phyloP scores from a whole-genome alignment of 2,329 filamentous ascomycete species.

The Herpotrichia juniperi region DNA sequence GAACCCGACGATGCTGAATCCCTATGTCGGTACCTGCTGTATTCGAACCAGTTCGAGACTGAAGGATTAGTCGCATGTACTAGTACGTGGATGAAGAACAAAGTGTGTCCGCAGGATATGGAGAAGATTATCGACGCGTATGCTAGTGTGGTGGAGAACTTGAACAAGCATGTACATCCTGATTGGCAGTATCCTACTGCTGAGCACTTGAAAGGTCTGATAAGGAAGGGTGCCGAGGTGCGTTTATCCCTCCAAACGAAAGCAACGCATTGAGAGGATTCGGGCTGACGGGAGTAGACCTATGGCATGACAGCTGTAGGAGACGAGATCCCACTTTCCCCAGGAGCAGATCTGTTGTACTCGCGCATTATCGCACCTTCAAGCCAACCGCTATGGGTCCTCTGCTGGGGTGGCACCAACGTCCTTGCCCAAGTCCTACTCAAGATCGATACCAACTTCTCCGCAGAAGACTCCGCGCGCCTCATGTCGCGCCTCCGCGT shows the following conservation, averaged over 20 bases:
- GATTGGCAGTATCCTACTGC: slow-evolving; percentile 38
- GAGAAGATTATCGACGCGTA: slow-evolving; percentile 44
- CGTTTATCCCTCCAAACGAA: neutral
- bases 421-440: slow-evolving; percentile 58
- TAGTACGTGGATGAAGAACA: slow-evolving; percentile 48
- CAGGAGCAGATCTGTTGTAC: slow-evolving; percentile 54
- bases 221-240: slow-evolving; percentile 41
- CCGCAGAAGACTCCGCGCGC: slow-evolving; percentile 40
- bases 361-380: slow-evolving; percentile 46
- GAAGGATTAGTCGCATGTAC: slow-evolving; percentile 48
- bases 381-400: slow-evolving; percentile 57
- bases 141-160: slow-evolving; percentile 47
- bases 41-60: slow-evolving; percentile 47
- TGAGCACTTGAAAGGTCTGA: slow-evolving; percentile 27
- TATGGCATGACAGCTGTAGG: slow-evolving; percentile 47
- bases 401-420: slow-evolving; percentile 62
- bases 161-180: slow-evolving; percentile 55
- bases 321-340: slow-evolving; percentile 43
- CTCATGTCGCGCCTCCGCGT: slow-evolving; percentile 40
- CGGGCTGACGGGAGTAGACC: slow-evolving; percentile 24
- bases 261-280: neutral
- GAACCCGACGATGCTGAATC: slow-evolving; percentile 49
- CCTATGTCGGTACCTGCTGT: slow-evolving; percentile 45
- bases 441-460: slow-evolving; percentile 41
- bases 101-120: slow-evolving; percentile 41